These are phyloP conservation scores for Blastobotrys serpentis DNA, from an alignment of 1,139 yeast species.

Conservation along the genomic window DNA sequence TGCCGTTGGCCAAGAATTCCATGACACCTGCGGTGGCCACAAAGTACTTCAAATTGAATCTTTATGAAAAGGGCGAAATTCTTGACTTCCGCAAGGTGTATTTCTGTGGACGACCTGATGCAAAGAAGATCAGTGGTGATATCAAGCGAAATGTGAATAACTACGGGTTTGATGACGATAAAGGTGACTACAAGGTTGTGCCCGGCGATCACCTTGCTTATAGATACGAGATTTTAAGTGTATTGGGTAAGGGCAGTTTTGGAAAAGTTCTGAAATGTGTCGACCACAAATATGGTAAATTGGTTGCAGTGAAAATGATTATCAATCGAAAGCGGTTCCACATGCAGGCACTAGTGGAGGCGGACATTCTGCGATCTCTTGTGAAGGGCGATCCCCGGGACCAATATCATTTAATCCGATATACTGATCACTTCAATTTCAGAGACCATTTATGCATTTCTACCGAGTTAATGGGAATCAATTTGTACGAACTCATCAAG, in stretches of 20 bases:
- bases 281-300: constrained; percentile 59
- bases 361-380: constrained; percentile 60
- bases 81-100: constrained; percentile 43
- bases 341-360: constrained; percentile 75
- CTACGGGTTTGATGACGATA: constrained; percentile 71
- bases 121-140: constrained; percentile 41
- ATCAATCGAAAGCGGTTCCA: constrained; percentile 74
- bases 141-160: constrained; percentile 44
- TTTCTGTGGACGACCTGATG: constrained; percentile 43
- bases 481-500: constrained; percentile 65
- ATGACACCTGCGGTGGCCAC: constrained; percentile 34
- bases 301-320: constrained; percentile 74
- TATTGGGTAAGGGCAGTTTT: constrained; percentile 79
- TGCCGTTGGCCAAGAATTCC: constrained; percentile 18
- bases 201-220: constrained; percentile 74
- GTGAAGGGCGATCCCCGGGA: constrained; percentile 44
- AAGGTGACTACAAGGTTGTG: constrained; percentile 59
- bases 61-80: constrained; percentile 56
- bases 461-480: constrained; percentile 69
- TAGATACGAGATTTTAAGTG: constrained; percentile 59
- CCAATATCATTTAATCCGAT: constrained; percentile 50
- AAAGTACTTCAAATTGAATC: constrained; percentile 23
- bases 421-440: constrained; percentile 71
- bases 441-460: constrained; percentile 82
- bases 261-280: constrained; percentile 72